These are phyloP conservation scores for Mycena amicta DNA, from an alignment of 768 basidiomycete species.

Conservation along the genomic window DNA sequence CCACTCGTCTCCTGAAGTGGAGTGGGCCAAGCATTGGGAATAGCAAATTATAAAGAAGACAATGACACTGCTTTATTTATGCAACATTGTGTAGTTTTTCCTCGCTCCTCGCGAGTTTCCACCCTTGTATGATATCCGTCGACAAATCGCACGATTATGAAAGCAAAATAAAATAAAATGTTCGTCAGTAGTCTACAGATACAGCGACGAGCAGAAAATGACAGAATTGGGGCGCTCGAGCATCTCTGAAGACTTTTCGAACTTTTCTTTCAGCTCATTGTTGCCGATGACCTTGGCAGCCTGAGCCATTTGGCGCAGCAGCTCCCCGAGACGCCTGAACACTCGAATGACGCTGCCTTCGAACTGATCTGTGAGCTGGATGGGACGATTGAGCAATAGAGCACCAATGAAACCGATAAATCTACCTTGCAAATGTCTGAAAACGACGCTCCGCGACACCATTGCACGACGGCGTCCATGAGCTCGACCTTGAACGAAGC, in stretches of 20 bases:
- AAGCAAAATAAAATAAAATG: too few species aligned
- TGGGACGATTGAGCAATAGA: too few species aligned
- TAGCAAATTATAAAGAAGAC: too few species aligned
- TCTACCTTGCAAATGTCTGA: constrained; percentile 92
- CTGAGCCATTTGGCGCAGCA: constrained; percentile 93
- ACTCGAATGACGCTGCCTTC: constrained; percentile 97
- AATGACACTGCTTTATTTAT: too few species aligned
- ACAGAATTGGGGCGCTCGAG: constrained; percentile 93
- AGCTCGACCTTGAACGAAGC: constrained; percentile 97
- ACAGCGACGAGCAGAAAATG: constrained; percentile 86
- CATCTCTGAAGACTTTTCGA: constrained; percentile 89
- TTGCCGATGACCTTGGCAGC: constrained; percentile 98
- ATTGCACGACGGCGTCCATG: constrained; percentile 96
- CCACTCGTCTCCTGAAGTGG: too few species aligned
- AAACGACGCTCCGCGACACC: constrained; percentile 98
- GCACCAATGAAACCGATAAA: background rate
- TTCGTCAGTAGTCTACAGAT: constrained; percentile 43
- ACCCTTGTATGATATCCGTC: too few species aligned
- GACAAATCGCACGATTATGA: too few species aligned
- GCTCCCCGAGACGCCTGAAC: constrained; percentile 91
- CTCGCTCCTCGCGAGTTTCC: too few species aligned
- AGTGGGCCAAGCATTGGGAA: too few species aligned
- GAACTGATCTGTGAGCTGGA: constrained; percentile 93
- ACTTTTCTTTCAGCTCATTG: constrained; percentile 89
- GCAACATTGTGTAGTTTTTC: too few species aligned